These are phyloP conservation scores for Talaromyces verruculosus DNA, from an alignment of 2,329 filamentous ascomycete species.

Conservation along the genomic window DNA sequence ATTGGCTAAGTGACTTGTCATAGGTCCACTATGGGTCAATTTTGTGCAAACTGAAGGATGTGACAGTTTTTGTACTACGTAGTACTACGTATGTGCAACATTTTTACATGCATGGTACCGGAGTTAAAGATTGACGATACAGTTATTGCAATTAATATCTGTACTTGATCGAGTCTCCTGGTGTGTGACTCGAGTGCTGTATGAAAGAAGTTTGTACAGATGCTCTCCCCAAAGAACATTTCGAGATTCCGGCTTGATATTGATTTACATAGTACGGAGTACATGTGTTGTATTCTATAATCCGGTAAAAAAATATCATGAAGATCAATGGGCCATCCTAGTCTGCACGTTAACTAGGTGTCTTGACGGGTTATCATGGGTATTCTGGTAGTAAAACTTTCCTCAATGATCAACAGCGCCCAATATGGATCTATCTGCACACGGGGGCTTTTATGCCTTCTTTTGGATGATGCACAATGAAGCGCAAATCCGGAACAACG, in stretches of 20 bases:
- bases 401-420: neutral
- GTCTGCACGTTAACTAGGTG: neutral
- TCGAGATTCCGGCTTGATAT: neutral
- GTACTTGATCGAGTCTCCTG: neutral
- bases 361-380: neutral
- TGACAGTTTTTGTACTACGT: neutral
- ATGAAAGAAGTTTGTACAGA: neutral
- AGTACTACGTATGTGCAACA: no score
- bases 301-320: neutral
- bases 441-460: neutral
- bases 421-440: neutral
- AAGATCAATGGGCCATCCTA: neutral
- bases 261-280: neutral
- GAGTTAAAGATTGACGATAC: neutral
- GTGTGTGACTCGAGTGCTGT: neutral
- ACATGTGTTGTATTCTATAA: neutral
- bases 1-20: neutral
- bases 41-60: neutral
- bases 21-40: neutral
- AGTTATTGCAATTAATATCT: neutral
- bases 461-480: neutral
- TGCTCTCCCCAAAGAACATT: neutral
- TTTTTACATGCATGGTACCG: neutral
- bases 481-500: neutral
- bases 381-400: neutral